Conservation (phyloP, 768 basidiomycete genomes). For the Leccinum uliginosum region DNA sequence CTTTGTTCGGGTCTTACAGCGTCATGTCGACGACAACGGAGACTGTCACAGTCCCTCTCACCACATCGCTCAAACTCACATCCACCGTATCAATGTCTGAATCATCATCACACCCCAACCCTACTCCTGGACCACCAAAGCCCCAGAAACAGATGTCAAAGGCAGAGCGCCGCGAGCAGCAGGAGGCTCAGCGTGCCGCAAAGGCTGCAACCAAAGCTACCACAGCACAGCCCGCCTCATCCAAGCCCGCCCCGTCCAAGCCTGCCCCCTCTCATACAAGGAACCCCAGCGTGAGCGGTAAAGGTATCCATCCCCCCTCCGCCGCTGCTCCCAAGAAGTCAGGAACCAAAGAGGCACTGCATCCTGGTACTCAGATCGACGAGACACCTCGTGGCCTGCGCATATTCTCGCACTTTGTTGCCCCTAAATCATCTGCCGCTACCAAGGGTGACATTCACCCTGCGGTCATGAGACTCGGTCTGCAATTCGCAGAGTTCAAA, state of each 20-base stretch:
- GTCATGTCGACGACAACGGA: slow-evolving; percentile 25
- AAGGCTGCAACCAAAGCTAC: slow-evolving; percentile 50
- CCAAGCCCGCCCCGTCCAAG: slow-evolving; percentile 17
- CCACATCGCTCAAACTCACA: slow-evolving; percentile 18
- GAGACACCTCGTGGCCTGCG: slow-evolving; percentile 56
- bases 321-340: slow-evolving; percentile 23
- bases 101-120: slow-evolving; percentile 4
- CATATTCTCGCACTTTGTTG: slow-evolving; percentile 84
- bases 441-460: slow-evolving; percentile 90
- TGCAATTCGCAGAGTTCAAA: slow-evolving; percentile 89
- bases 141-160: slow-evolving; percentile 76
- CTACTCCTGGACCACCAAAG: slow-evolving; percentile 21
- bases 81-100: slow-evolving; percentile 4
- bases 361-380: slow-evolving; percentile 30
- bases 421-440: slow-evolving; percentile 51
- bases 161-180: slow-evolving; percentile 73
- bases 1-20: background rate
- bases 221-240: slow-evolving; percentile 14
- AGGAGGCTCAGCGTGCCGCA: slow-evolving; percentile 78
- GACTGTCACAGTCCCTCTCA: slow-evolving; percentile 10
- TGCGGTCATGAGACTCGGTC: slow-evolving; percentile 75
- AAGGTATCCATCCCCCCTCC: slow-evolving; percentile 12
- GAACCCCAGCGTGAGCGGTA: slow-evolving; percentile 19
- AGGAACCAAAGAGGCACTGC: slow-evolving; percentile 24
- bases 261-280: slow-evolving; percentile 28